A percentile compares a stretch with the other conserved stretches of the same genome.
phyloP scores from a whole-genome alignment of 805 yeast species.

The Candida peoriensis region DNA sequence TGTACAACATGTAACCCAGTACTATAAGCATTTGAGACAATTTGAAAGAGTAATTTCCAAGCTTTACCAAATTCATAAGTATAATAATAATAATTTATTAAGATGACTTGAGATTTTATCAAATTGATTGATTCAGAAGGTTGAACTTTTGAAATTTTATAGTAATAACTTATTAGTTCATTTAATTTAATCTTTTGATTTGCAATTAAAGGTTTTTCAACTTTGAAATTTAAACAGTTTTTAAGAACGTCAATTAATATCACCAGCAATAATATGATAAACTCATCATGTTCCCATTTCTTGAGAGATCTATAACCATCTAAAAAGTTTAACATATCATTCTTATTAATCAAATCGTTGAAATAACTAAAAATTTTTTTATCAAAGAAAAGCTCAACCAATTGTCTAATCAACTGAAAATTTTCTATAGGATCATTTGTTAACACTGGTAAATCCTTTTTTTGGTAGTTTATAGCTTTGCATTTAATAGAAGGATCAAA shows the following conservation, averaged over 20 bases:
- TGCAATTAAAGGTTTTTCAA: constrained; percentile 1
- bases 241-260: constrained; percentile 19
- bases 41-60: constrained; percentile 19
- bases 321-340: constrained; percentile 9
- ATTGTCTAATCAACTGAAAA: constrained; percentile 3
- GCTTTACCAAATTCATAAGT: constrained; percentile 13
- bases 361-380: constrained; percentile 8
- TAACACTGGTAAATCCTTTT: constrained; percentile 11
- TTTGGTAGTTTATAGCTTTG: constrained; percentile 1
- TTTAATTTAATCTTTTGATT: not conserved
- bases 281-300: constrained; percentile 16
- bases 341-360: constrained; percentile 14
- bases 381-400: constrained; percentile 16
- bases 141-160: constrained; percentile 16
- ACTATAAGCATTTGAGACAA: constrained; percentile 18
- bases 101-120: constrained; percentile 16
- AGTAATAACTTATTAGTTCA: constrained; percentile 11
- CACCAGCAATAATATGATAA: constrained; percentile 14
- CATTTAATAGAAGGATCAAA: not conserved
- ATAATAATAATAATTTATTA: constrained; percentile 18
- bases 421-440: constrained; percentile 5
- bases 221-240: constrained; percentile 3
- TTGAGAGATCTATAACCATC: constrained; percentile 5
- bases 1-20: constrained; percentile 17
- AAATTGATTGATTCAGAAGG: constrained; percentile 10